Percentiles rank a stretch among this genome's conserved stretches.
Conservation (phyloP, 108 stramenopile species). For the Skeletonema tropicum region DNA sequence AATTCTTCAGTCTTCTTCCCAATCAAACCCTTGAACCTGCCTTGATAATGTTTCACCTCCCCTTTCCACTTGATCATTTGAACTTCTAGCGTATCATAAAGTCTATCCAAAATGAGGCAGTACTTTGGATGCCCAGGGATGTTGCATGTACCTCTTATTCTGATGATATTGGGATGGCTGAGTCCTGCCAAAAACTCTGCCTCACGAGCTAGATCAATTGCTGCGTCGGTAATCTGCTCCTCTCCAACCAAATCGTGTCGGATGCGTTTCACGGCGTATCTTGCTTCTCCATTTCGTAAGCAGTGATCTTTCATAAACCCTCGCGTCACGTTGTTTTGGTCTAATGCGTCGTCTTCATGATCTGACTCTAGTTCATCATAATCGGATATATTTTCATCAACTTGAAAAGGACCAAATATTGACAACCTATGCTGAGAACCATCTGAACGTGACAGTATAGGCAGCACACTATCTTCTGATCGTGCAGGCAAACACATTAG, state of each 20-base stretch:
- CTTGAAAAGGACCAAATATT: constrained; percentile 12
- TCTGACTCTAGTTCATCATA: constrained; percentile 44
- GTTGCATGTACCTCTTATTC: constrained; percentile 51
- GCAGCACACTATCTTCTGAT: too few relatives aligned
- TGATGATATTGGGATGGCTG: constrained; percentile 42
- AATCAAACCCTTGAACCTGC: constrained; percentile 36
- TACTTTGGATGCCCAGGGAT: constrained; percentile 41
- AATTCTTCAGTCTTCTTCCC: constrained; percentile 33
- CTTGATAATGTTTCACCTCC: constrained; percentile 21
- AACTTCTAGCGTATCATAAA: constrained; percentile 73
- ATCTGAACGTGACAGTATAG: too few relatives aligned
- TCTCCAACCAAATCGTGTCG: constrained; percentile 46
- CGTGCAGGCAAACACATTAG: background rate
- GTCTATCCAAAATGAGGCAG: constrained; percentile 72
- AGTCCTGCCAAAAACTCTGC: constrained; percentile 62
- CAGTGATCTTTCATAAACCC: constrained; percentile 64
- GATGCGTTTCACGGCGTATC: constrained; percentile 81
- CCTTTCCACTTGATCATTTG: constrained; percentile 59
- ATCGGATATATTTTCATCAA: constrained; percentile 40
- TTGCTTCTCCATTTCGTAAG: constrained; percentile 57
- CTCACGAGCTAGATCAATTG: constrained; percentile 78
- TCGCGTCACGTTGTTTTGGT: constrained; percentile 50
- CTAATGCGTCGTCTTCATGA: constrained; percentile 51
- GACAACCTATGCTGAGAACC: background rate
- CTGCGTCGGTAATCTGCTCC: constrained; percentile 57